These are phyloP conservation scores for Annona cherimola DNA, from an alignment of 164 flowering plant species.

Conservation along the genomic window DNA sequence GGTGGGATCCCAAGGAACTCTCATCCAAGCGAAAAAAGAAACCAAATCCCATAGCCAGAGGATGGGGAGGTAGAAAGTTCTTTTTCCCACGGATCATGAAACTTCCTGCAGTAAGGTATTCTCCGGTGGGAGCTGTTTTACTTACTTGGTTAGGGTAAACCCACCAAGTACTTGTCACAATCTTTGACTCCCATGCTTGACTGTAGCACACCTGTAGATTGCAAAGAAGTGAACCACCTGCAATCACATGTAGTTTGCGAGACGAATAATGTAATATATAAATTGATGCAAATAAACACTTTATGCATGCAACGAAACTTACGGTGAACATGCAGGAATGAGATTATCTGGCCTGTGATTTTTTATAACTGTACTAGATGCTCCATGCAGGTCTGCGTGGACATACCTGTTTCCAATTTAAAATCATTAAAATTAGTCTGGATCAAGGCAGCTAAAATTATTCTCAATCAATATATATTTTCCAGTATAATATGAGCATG, in stretches of 20 bases:
- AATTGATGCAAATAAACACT: neutral
- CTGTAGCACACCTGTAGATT: constrained; percentile 87
- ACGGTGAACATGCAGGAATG: constrained; percentile 93
- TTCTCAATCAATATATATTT: too few species aligned
- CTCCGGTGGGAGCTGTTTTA: constrained; percentile 99
- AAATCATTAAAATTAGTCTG: constrained; percentile 1
- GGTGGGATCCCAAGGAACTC: constrained; percentile 89
- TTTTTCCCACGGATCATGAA: constrained; percentile 98
- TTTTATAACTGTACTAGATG: constrained; percentile 92
- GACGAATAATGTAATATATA: neutral
- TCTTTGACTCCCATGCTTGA: constrained; percentile 97
- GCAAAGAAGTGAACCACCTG: neutral
- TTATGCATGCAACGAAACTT: constrained; percentile 18
- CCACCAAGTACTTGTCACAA: constrained; percentile 99
- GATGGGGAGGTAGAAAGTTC: constrained; percentile 98
- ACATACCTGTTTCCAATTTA: constrained; percentile 57
- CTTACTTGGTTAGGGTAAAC: constrained; percentile 98
- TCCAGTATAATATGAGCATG: neutral
- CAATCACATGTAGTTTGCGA: too few species aligned
- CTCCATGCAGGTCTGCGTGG: constrained; percentile 98
- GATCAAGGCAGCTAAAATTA: neutral
- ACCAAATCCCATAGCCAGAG: constrained; percentile 97
- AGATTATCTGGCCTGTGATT: constrained; percentile 84
- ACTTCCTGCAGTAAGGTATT: constrained; percentile 96
- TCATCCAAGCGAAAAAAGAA: constrained; percentile 92